Percentiles rank a stretch among this genome's conserved stretches.
These are phyloP conservation scores for Taphrina populina DNA, from an alignment of 1,139 yeast species.

Conservation along the genomic window DNA sequence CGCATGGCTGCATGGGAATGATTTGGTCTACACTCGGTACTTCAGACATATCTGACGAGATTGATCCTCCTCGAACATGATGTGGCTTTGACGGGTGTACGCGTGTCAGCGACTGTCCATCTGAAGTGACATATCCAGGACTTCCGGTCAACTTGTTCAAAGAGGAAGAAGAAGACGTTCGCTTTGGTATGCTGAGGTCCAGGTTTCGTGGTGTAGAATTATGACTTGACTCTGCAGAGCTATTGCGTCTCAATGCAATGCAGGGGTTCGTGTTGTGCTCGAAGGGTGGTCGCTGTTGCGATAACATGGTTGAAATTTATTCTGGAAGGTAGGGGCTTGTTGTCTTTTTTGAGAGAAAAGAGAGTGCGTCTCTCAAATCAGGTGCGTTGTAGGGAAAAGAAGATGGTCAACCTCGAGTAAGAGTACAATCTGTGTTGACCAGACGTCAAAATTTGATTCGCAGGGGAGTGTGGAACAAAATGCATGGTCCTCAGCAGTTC, in stretches of 20 bases:
- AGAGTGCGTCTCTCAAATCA: too few species aligned
- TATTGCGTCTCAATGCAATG: constrained; percentile 11
- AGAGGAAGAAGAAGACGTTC: constrained; percentile 5
- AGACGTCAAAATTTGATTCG: not conserved
- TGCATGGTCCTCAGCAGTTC: not conserved
- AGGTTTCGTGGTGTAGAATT: not conserved
- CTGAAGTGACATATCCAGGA: constrained; percentile 15
- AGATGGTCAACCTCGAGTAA: not conserved
- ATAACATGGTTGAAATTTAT: not conserved
- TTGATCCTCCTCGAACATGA: constrained; percentile 27
- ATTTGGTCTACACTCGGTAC: constrained; percentile 19
- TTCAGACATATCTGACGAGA: not conserved
- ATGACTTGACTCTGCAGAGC: constrained; percentile 1
- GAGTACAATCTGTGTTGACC: not conserved
- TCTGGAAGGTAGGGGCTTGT: not conserved
- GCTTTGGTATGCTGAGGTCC: not conserved
- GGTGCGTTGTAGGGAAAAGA: not conserved
- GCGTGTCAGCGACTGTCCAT: constrained; percentile 3
- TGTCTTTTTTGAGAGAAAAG: not conserved
- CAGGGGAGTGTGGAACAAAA: not conserved
- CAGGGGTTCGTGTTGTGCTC: constrained; percentile 14
- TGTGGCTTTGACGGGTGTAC: constrained; percentile 21
- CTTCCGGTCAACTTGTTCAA: constrained; percentile 13
- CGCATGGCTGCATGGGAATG: constrained; percentile 28
- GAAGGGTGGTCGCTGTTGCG: constrained; percentile 3